phyloP scores from a whole-genome alignment of 768 basidiomycete species.

The Xerocomellus chrysenteron region DNA sequence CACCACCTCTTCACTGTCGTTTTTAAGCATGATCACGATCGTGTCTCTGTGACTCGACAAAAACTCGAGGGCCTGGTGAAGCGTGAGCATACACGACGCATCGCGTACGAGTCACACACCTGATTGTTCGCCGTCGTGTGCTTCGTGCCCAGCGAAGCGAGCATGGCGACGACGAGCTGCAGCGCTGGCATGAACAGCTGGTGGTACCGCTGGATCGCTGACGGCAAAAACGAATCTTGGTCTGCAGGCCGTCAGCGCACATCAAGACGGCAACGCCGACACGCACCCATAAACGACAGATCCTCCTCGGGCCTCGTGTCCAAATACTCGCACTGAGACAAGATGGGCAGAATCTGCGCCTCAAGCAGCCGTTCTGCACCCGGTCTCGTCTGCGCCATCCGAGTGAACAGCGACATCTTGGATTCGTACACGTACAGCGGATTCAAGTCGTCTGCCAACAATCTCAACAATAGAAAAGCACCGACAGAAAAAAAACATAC shows the following conservation, averaged over 20 bases:
- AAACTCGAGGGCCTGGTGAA: constrained; percentile 55
- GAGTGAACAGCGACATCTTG: constrained; percentile 86
- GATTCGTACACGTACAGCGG: constrained; percentile 92
- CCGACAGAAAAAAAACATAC: constrained; percentile 42
- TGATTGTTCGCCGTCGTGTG: constrained; percentile 70
- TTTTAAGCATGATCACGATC: constrained; percentile 77
- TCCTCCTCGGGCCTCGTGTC: constrained; percentile 83
- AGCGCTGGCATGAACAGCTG: constrained; percentile 86
- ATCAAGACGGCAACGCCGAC: neutral
- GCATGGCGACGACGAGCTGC: constrained; percentile 73
- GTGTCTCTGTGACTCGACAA: constrained; percentile 81
- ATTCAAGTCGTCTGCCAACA: constrained; percentile 74
- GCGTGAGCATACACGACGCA: neutral
- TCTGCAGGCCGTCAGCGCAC: constrained; percentile 43
- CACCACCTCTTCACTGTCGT: constrained; percentile 60
- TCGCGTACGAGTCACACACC: constrained; percentile 35
- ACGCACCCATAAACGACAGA: constrained; percentile 75
- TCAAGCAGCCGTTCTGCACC: constrained; percentile 88
- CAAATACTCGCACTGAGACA: constrained; percentile 85
- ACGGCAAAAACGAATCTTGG: constrained; percentile 82
- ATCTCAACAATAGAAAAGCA: neutral
- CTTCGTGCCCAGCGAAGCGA: constrained; percentile 72
- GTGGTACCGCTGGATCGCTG: constrained; percentile 86
- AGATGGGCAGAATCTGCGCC: constrained; percentile 65
- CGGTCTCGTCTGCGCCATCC: constrained; percentile 76